These are phyloP conservation scores for Rubia balearica DNA, from an alignment of 305 asterid genomes.

Conservation along the genomic window DNA sequence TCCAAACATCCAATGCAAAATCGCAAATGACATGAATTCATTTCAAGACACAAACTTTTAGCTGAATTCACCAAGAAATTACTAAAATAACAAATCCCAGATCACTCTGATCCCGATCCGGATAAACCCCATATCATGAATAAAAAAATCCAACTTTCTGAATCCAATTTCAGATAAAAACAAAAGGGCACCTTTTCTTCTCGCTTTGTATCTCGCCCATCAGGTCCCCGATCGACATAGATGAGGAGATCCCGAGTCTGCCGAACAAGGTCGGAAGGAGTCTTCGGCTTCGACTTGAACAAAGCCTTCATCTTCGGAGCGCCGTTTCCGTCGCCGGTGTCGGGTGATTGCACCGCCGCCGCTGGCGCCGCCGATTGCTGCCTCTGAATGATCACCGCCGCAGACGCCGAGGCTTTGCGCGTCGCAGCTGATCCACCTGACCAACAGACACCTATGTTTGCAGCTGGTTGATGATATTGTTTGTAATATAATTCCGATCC, in stretches of 20 bases:
- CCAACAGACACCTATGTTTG: slow-evolving; percentile 67
- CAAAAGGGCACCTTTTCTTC: slow-evolving; percentile 53
- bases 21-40: neutral
- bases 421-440: slow-evolving; percentile 49
- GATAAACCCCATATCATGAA: neutral
- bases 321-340: slow-evolving; percentile 21
- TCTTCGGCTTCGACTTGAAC: slow-evolving; percentile 75
- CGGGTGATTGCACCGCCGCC: slow-evolving; percentile 14
- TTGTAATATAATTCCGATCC: neutral
- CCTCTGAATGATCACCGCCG: slow-evolving; percentile 36
- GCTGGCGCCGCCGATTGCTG: slow-evolving; percentile 10
- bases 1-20: neutral
- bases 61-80: neutral
- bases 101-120: neutral
- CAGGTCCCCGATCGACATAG: slow-evolving; percentile 41
- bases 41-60: neutral
- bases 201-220: slow-evolving; percentile 58
- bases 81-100: neutral
- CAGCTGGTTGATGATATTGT: neutral
- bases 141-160: slow-evolving; percentile 10
- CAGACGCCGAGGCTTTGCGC: slow-evolving; percentile 37
- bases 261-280: slow-evolving; percentile 76
- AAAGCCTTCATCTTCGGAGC: slow-evolving; percentile 54
- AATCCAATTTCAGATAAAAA: neutral
- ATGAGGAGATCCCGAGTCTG: slow-evolving; percentile 85